Conservation (phyloP, 208 protist species). For the Porcisia hertigi region DNA sequence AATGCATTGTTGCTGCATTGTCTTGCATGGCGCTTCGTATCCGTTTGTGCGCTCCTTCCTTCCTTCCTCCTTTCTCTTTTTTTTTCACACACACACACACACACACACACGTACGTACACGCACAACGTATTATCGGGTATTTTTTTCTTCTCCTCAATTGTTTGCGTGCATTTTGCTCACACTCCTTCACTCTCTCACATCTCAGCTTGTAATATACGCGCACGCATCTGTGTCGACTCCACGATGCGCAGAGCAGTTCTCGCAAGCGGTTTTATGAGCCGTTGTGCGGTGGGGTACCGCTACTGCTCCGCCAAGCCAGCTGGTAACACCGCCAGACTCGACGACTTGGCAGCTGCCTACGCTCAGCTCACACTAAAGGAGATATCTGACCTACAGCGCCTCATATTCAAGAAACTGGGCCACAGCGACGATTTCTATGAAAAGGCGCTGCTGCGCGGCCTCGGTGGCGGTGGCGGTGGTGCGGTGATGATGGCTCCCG, state of each 20-base stretch:
- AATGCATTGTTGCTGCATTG: not conserved
- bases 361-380: constrained; percentile 86
- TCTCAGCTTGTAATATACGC: not conserved
- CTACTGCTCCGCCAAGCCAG: constrained; percentile 35
- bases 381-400: constrained; percentile 85
- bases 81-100: not conserved
- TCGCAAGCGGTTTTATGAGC: constrained; percentile 22
- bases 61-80: not conserved
- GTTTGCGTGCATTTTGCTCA: not conserved
- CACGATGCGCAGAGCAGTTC: constrained; percentile 44
- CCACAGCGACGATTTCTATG: constrained; percentile 90
- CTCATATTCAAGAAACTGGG: constrained; percentile 91
- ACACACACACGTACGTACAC: not conserved
- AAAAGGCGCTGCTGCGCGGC: constrained; percentile 85
- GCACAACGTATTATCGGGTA: not conserved
- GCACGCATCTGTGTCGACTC: not conserved
- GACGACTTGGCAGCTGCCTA: constrained; percentile 78
- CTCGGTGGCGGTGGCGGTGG: constrained; percentile 79
- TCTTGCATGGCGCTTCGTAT: not conserved
- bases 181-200: not conserved
- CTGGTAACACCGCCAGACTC: constrained; percentile 51
- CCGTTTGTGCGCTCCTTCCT: not conserved
- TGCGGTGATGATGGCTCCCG: constrained; percentile 25
- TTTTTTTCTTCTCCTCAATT: not conserved
- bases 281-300: constrained; percentile 25